Evolutionary conservation across 768 basidiomycete species (phyloP).

Genomic region (Termitomyces titanicus): DNA sequence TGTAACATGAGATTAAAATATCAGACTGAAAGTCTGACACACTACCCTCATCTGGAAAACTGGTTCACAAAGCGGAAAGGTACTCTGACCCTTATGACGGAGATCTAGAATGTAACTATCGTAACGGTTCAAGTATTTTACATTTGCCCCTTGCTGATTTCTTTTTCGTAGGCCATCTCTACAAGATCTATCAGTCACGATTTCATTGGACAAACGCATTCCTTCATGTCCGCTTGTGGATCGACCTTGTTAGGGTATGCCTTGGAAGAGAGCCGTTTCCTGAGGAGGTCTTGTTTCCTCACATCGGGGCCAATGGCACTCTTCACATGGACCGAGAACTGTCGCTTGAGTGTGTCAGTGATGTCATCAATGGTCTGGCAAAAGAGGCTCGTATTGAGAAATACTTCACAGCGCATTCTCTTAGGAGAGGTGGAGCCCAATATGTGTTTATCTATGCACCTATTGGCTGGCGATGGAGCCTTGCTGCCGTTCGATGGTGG

Average conservation of each 20-base stretch:
- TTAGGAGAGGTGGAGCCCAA: slow-evolving; percentile 1
- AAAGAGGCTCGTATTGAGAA: neutral
- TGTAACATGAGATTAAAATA: neutral
- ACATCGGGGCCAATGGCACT: neutral
- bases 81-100: too few species aligned
- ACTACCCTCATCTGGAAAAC: neutral
- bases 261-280: neutral
- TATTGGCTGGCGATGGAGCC: neutral
- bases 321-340: neutral
- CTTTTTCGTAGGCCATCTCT: neutral
- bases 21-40: neutral
- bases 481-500: neutral
- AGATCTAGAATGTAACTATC: neutral
- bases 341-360: neutral
- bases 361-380: neutral
- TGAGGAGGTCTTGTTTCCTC: neutral
- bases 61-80: neutral
- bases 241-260: neutral
- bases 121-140: neutral
- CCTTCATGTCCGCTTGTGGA: neutral
- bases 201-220: neutral
- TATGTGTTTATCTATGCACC: neutral
- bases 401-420: neutral
- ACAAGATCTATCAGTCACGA: neutral
- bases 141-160: too few species aligned